Percentiles rank a stretch among this genome's conserved stretches.
These are phyloP conservation scores for Suhomyces prunicola DNA, from an alignment of 805 yeast genomes.

Conservation along the genomic window DNA sequence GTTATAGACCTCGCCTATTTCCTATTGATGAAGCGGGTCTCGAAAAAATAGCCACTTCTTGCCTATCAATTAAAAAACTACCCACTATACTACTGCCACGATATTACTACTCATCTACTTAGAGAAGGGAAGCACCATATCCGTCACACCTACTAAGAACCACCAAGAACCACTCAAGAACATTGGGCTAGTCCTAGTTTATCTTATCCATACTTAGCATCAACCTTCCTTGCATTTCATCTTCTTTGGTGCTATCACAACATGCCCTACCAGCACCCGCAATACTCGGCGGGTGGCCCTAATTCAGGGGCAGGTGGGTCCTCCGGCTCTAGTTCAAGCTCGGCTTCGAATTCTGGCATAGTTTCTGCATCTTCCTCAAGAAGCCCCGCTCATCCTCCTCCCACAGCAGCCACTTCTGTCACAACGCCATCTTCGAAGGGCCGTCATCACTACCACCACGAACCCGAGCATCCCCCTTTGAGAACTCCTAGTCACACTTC, in stretches of 20 bases:
- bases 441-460: neutral
- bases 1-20: neutral
- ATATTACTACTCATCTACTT: no score
- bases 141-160: neutral
- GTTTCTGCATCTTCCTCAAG: neutral
- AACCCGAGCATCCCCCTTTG: neutral
- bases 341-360: neutral
- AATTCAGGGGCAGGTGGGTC: neutral
- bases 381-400: slow-evolving; percentile 1
- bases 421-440: slow-evolving; percentile 7
- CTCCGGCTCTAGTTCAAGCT: neutral
- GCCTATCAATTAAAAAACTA: no score
- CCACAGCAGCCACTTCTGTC: slow-evolving; percentile 4
- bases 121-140: no score
- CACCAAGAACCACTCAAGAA: no score
- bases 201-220: no score
- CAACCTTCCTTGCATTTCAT: no score
- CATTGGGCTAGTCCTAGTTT: neutral
- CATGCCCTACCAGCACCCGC: slow-evolving; percentile 4
- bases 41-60: neutral
- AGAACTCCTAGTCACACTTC: slow-evolving; percentile 1
- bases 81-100: neutral
- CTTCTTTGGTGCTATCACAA: neutral
- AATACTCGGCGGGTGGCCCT: neutral
- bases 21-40: neutral